Evolutionary conservation across 257 asterid species (phyloP).

Genomic region (Plantago major): DNA sequence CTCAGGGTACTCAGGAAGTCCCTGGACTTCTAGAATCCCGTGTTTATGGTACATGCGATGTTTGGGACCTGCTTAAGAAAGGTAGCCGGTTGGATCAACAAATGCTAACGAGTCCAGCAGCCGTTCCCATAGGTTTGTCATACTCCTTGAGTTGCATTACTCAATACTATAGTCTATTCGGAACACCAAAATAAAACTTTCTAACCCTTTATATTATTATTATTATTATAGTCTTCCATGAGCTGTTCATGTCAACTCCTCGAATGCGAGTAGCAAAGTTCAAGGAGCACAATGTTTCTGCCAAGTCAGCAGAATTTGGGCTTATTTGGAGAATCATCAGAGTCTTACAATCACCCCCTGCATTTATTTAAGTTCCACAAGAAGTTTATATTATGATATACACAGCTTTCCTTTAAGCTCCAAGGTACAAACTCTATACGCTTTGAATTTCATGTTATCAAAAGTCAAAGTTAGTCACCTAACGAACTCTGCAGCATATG

Average conservation of each 20-base stretch:
- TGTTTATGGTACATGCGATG: constrained; percentile 69
- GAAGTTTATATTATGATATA: neutral
- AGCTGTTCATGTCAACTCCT: constrained; percentile 89
- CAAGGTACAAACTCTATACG: neutral
- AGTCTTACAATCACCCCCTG: constrained; percentile 97
- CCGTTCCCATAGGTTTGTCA: constrained; percentile 89
- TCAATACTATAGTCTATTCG: constrained; percentile 1
- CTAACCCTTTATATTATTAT: no score
- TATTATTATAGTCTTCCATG: no score
- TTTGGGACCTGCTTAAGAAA: constrained; percentile 73
- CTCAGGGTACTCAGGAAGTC: constrained; percentile 98
- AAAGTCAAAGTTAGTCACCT: constrained; percentile 51
- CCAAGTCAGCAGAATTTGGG: constrained; percentile 62
- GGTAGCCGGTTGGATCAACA: constrained; percentile 98
- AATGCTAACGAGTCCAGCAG: constrained; percentile 95
- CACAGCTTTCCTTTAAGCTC: neutral
- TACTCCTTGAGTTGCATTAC: constrained; percentile 8
- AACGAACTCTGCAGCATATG: constrained; percentile 96
- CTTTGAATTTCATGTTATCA: neutral
- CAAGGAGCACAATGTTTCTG: constrained; percentile 87
- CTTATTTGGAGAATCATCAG: constrained; percentile 81
- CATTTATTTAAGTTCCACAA: constrained; percentile 31
- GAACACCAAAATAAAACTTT: no score
- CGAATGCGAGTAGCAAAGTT: constrained; percentile 92
- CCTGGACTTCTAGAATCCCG: constrained; percentile 93